Evolutionary conservation across 2,329 filamentous ascomycete species (phyloP).

Genomic region (Stemphylium vesicarium): DNA sequence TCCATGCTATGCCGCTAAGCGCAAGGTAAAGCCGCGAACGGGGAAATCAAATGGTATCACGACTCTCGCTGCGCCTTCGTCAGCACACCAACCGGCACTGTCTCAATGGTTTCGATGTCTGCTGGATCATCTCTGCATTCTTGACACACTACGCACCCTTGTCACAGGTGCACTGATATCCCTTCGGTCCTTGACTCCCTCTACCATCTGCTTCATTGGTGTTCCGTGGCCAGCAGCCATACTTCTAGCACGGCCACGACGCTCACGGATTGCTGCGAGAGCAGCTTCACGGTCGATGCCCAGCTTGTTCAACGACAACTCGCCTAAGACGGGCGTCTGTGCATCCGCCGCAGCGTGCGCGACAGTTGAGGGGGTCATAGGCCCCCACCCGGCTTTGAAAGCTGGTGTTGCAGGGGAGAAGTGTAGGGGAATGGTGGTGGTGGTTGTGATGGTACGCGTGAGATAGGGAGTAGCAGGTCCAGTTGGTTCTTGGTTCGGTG

Average conservation of each 20-base stretch:
- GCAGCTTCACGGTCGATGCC: constrained; percentile 70
- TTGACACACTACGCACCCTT: constrained; percentile 35
- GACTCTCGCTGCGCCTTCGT: constrained; percentile 15
- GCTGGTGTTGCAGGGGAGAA: constrained; percentile 52
- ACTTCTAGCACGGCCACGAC: constrained; percentile 73
- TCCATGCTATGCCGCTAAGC: constrained; percentile 45
- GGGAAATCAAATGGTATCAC: constrained; percentile 13
- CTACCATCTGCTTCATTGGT: constrained; percentile 64
- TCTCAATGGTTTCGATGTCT: neutral
- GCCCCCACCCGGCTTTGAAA: constrained; percentile 31
- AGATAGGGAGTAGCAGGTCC: constrained; percentile 42
- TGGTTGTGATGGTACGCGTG: constrained; percentile 55
- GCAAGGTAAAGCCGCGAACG: constrained; percentile 19
- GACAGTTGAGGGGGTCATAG: constrained; percentile 45
- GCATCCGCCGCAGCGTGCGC: constrained; percentile 42
- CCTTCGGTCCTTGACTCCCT: constrained; percentile 54
- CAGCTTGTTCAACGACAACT: constrained; percentile 42
- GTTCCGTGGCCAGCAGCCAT: constrained; percentile 69
- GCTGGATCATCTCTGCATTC: constrained; percentile 25
- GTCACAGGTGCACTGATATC: constrained; percentile 56
- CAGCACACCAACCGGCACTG: constrained; percentile 6
- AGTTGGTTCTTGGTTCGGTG: constrained; percentile 26
- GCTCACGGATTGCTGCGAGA: constrained; percentile 74
- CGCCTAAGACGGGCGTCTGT: constrained; percentile 40
- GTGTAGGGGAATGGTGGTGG: constrained; percentile 56